Base-by-base conservation (phyloP, 345 rosid species). In the Acer yangbiense region DNA sequence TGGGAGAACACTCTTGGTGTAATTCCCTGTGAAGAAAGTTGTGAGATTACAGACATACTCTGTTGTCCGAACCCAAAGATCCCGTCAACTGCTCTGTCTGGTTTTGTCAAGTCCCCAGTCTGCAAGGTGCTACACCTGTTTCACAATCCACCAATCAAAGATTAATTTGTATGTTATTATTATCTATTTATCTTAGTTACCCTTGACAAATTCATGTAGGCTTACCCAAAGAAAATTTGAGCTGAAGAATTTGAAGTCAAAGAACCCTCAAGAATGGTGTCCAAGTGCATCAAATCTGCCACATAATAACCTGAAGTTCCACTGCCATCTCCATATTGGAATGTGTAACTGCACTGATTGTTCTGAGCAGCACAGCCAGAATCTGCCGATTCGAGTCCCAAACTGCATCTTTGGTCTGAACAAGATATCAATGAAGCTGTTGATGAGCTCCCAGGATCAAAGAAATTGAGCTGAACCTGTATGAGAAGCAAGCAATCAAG, bases 271-370 rank as follows among this genome's bases (percentile, higher is more conserved):
- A 83, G 75, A 77, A 94, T 72, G 60, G 90, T 80, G 65, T 91
- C 83, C 16, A 94, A 85, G 61, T 91, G 91, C 80, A 96, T 72
- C 69, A 85, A 65, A 84, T 97, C 99, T 2, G 94, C 79, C 55
- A 94, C 94, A 74, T 94, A 97, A 77, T 92, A 89, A 44, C 99
- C 99, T 0, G 95, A 87, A 17, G 98, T 89, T 9, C 93, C 95
- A 78, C 99, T 94, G 35, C 99, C 99, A 81, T 97, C 99, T n/a
- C 98, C 98, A n/a, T 97, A 97, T 78, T 97, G 98, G 83, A 97
- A 97, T 6, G 90, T 77, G 77, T 92, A 97, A 81, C 89, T 79
- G 54, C 99, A 97, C 44, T 80, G 91, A 52, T 92, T 91, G 77
- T 57, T 87, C 85, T 82, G 85, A 65, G 86, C 69, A 55, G 91